Evolutionary conservation across 192 early-diverging fungal species (phyloP).

Genomic region (Coemansia nantahalensis): DNA sequence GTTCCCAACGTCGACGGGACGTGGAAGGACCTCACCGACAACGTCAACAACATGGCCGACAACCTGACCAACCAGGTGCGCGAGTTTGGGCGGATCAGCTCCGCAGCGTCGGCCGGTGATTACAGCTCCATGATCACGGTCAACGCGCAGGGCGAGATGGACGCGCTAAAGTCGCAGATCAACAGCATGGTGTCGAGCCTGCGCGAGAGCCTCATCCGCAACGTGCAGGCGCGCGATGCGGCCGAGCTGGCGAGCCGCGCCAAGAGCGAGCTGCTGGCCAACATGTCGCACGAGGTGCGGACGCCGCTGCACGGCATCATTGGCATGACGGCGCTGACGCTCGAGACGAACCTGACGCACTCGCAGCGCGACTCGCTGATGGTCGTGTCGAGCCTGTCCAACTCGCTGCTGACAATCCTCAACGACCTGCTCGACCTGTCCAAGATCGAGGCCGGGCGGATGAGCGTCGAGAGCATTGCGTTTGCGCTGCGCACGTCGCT

Average conservation of each 20-base stretch:
- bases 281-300: slow-evolving; percentile 79
- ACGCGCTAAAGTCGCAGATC: slow-evolving; percentile 77
- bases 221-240: slow-evolving; percentile 72
- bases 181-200: slow-evolving; percentile 82
- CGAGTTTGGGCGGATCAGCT: slow-evolving; percentile 75
- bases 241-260: slow-evolving; percentile 81
- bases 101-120: slow-evolving; percentile 69
- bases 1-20: slow-evolving; percentile 69
- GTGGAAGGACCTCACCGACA: slow-evolving; percentile 74
- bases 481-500: slow-evolving; percentile 62
- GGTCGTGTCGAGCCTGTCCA: slow-evolving; percentile 71
- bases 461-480: slow-evolving; percentile 73
- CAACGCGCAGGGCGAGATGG: slow-evolving; percentile 83
- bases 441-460: slow-evolving; percentile 81
- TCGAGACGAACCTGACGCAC: slow-evolving; percentile 75
- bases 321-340: slow-evolving; percentile 68
- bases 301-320: slow-evolving; percentile 86
- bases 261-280: slow-evolving; percentile 73
- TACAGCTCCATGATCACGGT: slow-evolving; percentile 73
- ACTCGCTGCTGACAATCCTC: slow-evolving; percentile 72
- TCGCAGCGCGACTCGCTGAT: slow-evolving; percentile 79
- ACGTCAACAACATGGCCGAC: slow-evolving; percentile 72
- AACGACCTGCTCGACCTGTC: slow-evolving; percentile 85
- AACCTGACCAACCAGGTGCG: slow-evolving; percentile 78
- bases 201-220: slow-evolving; percentile 73